These are phyloP conservation scores for Trichomonas vaginalis DNA, from an alignment of 208 protist genomes.

Conservation along the genomic window DNA sequence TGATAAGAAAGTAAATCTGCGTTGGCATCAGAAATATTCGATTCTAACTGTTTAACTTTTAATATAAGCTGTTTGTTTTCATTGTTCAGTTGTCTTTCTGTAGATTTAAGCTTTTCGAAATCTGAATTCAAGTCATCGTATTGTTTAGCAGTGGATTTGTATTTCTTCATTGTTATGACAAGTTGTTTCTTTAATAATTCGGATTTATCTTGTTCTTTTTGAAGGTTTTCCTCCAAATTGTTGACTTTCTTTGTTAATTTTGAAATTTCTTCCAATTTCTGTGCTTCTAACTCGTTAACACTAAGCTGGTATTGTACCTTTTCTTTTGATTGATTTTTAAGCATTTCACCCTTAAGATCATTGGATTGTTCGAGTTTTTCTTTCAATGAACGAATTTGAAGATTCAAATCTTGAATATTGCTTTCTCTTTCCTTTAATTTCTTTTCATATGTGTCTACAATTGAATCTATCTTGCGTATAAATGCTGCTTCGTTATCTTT, in stretches of 20 bases:
- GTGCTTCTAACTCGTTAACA: neutral
- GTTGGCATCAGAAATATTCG: neutral
- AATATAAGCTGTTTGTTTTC: neutral
- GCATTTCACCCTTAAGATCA: neutral
- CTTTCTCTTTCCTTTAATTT: neutral
- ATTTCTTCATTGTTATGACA: neutral
- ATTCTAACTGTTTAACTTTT: neutral
- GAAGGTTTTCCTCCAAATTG: neutral
- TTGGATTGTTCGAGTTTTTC: neutral
- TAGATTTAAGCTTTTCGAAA: neutral
- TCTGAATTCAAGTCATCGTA: neutral
- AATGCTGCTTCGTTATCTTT: neutral
- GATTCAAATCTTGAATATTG: neutral
- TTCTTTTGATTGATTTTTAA: neutral
- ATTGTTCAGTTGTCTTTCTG: neutral
- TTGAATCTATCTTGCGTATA: neutral
- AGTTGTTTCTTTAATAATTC: neutral
- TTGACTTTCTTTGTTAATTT: neutral
- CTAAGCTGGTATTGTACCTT: neutral
- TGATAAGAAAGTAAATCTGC: neutral
- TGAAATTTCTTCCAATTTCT: neutral
- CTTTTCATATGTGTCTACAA: neutral
- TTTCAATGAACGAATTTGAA: neutral
- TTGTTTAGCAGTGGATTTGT: neutral
- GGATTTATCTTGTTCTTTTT: neutral